These are phyloP conservation scores for Phaeophleospora eucalypticola DNA, from an alignment of 2,329 filamentous ascomycete species.

Conservation along the genomic window DNA sequence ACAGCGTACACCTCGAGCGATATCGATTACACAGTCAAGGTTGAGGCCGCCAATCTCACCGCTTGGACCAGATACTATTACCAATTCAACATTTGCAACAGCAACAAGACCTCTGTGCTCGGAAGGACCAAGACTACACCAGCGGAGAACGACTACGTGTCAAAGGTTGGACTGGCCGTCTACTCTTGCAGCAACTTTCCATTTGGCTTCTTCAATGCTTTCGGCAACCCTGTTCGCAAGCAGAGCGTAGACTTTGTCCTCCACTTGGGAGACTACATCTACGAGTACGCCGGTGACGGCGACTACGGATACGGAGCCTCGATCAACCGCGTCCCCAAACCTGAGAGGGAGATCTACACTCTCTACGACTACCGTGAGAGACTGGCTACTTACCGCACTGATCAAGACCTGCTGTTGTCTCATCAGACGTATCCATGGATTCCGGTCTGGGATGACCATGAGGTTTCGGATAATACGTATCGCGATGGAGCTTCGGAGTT, in stretches of 20 bases:
- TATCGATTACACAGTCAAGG: slow-evolving; percentile 72
- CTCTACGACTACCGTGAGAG: slow-evolving; percentile 59
- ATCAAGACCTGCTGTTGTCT: slow-evolving; percentile 54
- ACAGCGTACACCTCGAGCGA: slow-evolving; percentile 66
- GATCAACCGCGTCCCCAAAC: slow-evolving; percentile 51
- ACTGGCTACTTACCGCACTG: slow-evolving; percentile 57
- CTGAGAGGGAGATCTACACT: slow-evolving; percentile 49
- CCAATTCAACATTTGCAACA: slow-evolving; percentile 65
- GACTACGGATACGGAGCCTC: slow-evolving; percentile 46
- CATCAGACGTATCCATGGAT: slow-evolving; percentile 58
- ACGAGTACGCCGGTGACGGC: slow-evolving; percentile 51
- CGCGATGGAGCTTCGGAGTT: slow-evolving; percentile 57
- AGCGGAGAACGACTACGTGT: slow-evolving; percentile 51
- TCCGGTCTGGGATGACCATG: slow-evolving; percentile 58
- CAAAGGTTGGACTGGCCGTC: slow-evolving; percentile 59
- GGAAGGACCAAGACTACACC: slow-evolving; percentile 70
- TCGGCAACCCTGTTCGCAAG: slow-evolving; percentile 38
- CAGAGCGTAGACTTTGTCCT: slow-evolving; percentile 47
- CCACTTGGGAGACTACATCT: slow-evolving; percentile 56
- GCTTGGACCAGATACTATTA: slow-evolving; percentile 66
- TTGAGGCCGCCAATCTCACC: slow-evolving; percentile 60
- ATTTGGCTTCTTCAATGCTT: slow-evolving; percentile 37
- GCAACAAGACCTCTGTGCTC: slow-evolving; percentile 57
- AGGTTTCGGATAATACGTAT: slow-evolving; percentile 63
- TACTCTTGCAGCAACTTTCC: slow-evolving; percentile 68